phyloP scores from a whole-genome alignment of 2,329 filamentous ascomycete species.

The Arthrobotrys sphaeroides region DNA sequence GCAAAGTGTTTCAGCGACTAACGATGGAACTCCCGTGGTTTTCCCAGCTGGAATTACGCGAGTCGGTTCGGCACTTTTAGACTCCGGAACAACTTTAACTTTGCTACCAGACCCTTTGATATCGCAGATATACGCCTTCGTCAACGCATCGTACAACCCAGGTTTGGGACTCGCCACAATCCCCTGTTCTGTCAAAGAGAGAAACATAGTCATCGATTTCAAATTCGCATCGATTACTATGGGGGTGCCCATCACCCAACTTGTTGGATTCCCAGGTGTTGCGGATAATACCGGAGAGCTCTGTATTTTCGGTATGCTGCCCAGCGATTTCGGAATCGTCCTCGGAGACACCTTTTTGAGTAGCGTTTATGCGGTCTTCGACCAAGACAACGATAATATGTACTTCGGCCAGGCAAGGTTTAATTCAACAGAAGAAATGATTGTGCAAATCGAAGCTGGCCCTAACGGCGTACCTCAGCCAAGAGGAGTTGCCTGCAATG shows the following conservation, averaged over 20 bases:
- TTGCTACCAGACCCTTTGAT: conserved; percentile 74
- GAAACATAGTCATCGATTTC: conserved; percentile 66
- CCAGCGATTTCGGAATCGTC: conserved; percentile 65
- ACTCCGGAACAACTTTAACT: conserved; percentile 78
- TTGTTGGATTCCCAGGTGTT: conserved; percentile 62
- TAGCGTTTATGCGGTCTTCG: conserved; percentile 70
- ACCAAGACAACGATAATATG: conserved; percentile 66
- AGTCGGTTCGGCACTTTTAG: conserved; percentile 70
- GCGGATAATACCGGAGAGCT: no score
- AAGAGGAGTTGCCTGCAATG: no score
- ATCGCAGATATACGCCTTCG: conserved; percentile 66
- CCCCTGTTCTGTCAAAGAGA: conserved; percentile 65
- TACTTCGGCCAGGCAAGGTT: conserved; percentile 67
- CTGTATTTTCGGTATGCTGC: conserved; percentile 70
- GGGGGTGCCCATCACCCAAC: conserved; percentile 61
- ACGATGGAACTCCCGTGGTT: neutral
- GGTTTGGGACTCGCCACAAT: conserved; percentile 67
- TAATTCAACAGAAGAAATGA: conserved; percentile 60
- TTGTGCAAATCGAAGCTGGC: conserved; percentile 58
- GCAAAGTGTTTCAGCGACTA: conserved; percentile 62
- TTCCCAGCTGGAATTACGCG: neutral
- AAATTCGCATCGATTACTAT: conserved; percentile 61
- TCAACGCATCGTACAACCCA: conserved; percentile 65
- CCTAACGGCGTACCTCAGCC: conserved; percentile 10
- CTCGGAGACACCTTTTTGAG: conserved; percentile 70